phyloP scores from a whole-genome alignment of 2,329 filamentous ascomycete species.

The Beauveria sp. region DNA sequence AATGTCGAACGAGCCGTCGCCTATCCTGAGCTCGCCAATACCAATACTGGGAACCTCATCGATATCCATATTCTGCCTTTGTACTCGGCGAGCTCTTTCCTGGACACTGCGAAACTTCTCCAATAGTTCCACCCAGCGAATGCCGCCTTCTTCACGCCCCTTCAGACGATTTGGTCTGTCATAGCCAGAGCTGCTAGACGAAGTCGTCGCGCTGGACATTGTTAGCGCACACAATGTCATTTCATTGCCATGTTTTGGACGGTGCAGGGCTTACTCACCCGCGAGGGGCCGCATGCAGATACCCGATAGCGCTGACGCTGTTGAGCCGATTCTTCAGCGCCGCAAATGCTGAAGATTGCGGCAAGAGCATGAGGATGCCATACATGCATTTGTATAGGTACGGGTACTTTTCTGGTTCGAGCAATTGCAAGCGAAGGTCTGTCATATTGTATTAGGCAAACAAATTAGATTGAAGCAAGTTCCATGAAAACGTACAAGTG shows the following conservation, averaged over 20 bases:
- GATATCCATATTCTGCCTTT: conserved; percentile 48
- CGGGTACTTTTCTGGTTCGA: conserved; percentile 91
- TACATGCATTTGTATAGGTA: conserved; percentile 97
- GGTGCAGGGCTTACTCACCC: conserved; percentile 49
- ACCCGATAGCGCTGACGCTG: conserved; percentile 93
- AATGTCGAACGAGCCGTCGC: conserved; percentile 32
- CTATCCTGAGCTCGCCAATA: conserved; percentile 33
- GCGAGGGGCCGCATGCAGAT: conserved; percentile 74
- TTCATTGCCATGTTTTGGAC: background rate
- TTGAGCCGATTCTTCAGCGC: conserved; percentile 94
- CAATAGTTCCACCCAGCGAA: conserved; percentile 85
- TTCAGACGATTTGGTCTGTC: conserved; percentile 73
- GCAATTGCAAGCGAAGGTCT: conserved; percentile 89
- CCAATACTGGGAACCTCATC: conserved; percentile 40
- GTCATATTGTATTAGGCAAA: background rate
- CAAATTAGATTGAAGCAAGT: background rate
- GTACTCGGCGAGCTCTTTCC: conserved; percentile 69
- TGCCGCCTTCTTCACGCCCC: conserved; percentile 71
- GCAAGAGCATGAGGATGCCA: conserved; percentile 93
- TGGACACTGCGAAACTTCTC: conserved; percentile 93
- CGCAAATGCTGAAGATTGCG: conserved; percentile 93
- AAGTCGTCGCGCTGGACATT: conserved; percentile 33
- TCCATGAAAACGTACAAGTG: conserved; percentile 59
- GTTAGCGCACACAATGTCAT: background rate
- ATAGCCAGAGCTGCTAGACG: conserved; percentile 49